A percentile compares a stretch with the other conserved stretches of the same genome.
Conservation (phyloP, 805 yeast genomes). For the Danielia oregonensis region DNA sequence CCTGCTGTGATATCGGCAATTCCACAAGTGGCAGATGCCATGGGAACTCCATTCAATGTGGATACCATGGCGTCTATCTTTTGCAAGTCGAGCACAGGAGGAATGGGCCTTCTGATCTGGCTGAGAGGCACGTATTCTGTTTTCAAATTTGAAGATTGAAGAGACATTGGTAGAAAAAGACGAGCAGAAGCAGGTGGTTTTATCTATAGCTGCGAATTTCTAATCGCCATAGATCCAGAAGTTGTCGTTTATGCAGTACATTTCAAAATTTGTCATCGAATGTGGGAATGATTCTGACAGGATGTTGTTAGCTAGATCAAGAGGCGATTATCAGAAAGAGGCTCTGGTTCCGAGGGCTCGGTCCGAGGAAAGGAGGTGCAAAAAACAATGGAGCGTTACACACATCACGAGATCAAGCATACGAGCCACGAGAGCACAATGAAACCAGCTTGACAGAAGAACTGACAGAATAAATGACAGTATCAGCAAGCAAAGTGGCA, state of each 20-base stretch:
- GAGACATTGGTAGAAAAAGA: slow-evolving; percentile 44
- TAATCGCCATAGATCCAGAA: slow-evolving; percentile 1
- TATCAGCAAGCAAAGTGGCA: no score
- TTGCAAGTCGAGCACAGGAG: slow-evolving; percentile 72
- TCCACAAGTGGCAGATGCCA: slow-evolving; percentile 59
- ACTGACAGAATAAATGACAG: no score
- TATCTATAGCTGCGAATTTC: slow-evolving; percentile 1
- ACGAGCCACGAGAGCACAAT: no score
- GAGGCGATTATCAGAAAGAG: no score
- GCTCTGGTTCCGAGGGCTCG: no score
- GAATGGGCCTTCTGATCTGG: slow-evolving; percentile 74
- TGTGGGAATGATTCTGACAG: no score
- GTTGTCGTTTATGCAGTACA: neutral
- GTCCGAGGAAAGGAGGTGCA: no score
- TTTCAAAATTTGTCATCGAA: neutral
- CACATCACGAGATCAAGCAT: no score
- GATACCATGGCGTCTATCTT: slow-evolving; percentile 80
- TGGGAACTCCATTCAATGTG: slow-evolving; percentile 61
- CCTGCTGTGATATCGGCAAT: slow-evolving; percentile 50
- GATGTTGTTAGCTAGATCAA: no score
- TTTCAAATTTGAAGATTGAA: slow-evolving; percentile 59
- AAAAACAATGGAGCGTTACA: no score
- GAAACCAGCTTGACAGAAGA: no score
- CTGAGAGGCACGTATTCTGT: slow-evolving; percentile 60
- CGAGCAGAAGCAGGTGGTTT: neutral